Conservation (phyloP, 768 basidiomycete species). For the Calocybe cyanea region DNA sequence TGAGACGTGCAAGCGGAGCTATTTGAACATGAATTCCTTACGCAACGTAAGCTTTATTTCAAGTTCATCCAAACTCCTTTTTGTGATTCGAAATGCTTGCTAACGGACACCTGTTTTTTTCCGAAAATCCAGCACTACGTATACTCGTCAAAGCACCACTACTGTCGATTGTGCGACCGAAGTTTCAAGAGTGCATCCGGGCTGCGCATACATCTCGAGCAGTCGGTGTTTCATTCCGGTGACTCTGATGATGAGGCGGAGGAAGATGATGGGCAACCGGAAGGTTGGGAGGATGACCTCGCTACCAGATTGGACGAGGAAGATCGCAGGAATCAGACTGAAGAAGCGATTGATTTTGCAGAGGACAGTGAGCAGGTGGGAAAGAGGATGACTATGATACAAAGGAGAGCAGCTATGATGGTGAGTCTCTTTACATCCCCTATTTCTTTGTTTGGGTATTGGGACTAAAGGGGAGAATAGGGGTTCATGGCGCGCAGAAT, state of each 20-base stretch:
- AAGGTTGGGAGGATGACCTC: constrained; percentile 15
- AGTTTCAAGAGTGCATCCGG: constrained; percentile 4
- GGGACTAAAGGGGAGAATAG: background rate
- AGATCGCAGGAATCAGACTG: constrained; percentile 2
- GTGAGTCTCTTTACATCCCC: constrained; percentile 1
- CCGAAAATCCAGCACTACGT: constrained; percentile 11
- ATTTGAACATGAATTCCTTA: constrained; percentile 9
- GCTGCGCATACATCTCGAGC: constrained; percentile 4
- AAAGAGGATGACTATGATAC: background rate
- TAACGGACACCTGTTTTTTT: no score
- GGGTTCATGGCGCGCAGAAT: constrained; percentile 9
- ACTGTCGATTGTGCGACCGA: constrained; percentile 9
- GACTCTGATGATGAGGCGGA: constrained; percentile 11
- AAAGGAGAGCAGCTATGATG: constrained; percentile 8
- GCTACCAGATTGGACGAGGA: constrained; percentile 4
- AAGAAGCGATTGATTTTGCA: background rate
- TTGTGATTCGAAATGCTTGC: no score
- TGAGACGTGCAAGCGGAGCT: constrained; percentile 6
- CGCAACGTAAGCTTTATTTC: constrained; percentile 3
- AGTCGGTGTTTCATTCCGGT: constrained; percentile 9
- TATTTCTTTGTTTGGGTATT: background rate
- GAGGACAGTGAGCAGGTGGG: background rate
- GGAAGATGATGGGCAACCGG: background rate
- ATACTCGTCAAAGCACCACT: constrained; percentile 6
- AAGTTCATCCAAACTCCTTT: no score